Evolutionary conservation across 129 eudicot genomes (phyloP).

Genomic region (Apium graveolens): DNA sequence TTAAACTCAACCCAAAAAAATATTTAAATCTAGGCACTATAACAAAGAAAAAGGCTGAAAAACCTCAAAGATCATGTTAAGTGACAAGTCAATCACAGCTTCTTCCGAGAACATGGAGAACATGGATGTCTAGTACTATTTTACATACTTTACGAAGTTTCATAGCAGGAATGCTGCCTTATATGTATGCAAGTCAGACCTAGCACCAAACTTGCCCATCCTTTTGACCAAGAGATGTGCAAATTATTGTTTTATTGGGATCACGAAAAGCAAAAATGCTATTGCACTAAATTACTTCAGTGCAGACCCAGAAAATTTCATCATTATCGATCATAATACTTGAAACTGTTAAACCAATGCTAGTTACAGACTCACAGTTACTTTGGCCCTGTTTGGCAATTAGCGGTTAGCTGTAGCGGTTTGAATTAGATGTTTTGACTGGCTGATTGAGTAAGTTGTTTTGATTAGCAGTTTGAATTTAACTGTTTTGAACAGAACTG

Average conservation of each 20-base stretch:
- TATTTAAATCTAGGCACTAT: background rate
- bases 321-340: background rate
- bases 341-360: background rate
- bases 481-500: too few relatives aligned
- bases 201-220: background rate
- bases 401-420: too few relatives aligned
- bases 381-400: too few relatives aligned
- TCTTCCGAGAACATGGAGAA: background rate
- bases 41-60: background rate
- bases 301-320: background rate
- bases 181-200: background rate
- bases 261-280: background rate
- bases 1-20: background rate
- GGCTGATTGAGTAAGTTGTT: too few relatives aligned
- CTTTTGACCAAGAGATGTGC: background rate
- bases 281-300: background rate
- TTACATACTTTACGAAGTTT: too few relatives aligned
- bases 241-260: background rate
- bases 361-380: background rate
- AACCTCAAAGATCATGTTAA: background rate
- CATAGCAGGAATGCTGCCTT: background rate
- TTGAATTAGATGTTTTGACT: too few relatives aligned
- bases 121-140: too few relatives aligned
- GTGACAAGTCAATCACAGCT: background rate
- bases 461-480: too few relatives aligned